Evolutionary conservation across 371 early-diverging fungal species (phyloP).

Genomic region (Mortierella sp.): DNA sequence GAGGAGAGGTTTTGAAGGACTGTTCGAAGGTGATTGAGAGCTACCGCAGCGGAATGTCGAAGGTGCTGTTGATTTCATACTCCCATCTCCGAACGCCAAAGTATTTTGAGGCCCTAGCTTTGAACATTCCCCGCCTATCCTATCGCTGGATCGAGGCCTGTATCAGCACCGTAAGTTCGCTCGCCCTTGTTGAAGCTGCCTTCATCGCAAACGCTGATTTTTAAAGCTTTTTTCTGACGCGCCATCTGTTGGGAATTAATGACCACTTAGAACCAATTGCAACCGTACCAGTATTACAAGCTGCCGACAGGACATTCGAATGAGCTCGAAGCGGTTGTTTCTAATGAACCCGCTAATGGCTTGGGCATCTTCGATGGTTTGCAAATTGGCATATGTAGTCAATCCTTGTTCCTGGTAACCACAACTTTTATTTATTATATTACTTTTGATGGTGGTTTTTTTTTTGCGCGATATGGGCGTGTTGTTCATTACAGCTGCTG

Average conservation of each 20-base stretch:
- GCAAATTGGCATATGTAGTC: constrained; percentile 32
- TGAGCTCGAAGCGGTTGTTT: constrained; percentile 35
- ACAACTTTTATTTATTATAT: background rate
- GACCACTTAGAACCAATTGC: constrained; percentile 21
- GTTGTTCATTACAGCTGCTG: too few relatives aligned
- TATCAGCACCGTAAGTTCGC: constrained; percentile 20
- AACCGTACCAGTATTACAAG: constrained; percentile 21
- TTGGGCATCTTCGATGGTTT: constrained; percentile 31
- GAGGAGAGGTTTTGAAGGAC: constrained; percentile 22
- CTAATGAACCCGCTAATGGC: constrained; percentile 16
- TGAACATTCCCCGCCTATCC: constrained; percentile 34
- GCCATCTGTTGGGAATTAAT: background rate
- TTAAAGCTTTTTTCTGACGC: background rate
- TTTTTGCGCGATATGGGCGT: background rate
- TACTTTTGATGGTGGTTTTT: background rate
- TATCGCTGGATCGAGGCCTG: constrained; percentile 45
- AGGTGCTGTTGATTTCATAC: constrained; percentile 30
- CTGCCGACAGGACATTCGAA: constrained; percentile 45
- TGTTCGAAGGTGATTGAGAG: constrained; percentile 12
- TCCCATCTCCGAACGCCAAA: constrained; percentile 20
- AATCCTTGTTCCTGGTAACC: constrained; percentile 5
- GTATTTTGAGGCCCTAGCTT: constrained; percentile 34
- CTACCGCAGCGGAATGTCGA: background rate
- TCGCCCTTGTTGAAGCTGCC: background rate
- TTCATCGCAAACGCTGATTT: background rate